Evolutionary conservation across 768 basidiomycete genomes (phyloP).

Genomic region (Agrocybe praecox): DNA sequence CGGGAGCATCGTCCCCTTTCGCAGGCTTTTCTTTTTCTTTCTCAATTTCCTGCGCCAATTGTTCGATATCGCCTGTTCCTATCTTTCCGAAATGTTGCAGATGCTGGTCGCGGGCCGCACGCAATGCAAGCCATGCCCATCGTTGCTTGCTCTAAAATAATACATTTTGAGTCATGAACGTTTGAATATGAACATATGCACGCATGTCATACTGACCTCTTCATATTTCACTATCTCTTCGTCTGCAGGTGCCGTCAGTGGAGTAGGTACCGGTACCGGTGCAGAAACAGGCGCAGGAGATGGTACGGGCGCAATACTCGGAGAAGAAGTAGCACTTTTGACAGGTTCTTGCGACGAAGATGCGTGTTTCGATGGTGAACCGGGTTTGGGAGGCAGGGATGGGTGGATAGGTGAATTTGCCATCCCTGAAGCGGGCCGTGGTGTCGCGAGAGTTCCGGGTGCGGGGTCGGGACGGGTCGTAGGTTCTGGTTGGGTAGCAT

Average conservation of each 20-base stretch:
- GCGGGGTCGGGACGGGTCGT: constrained; percentile 9
- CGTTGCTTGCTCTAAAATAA: constrained; percentile 68
- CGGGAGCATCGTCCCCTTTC: constrained; percentile 38
- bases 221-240: constrained; percentile 56
- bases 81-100: constrained; percentile 83
- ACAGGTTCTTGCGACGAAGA: constrained; percentile 25
- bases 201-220: constrained; percentile 46
- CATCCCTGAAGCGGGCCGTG: constrained; percentile 30
- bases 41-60: constrained; percentile 53
- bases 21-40: constrained; percentile 42
- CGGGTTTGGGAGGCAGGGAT: constrained; percentile 74
- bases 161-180: constrained; percentile 4
- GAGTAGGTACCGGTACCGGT: constrained; percentile 20
- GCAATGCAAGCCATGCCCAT: constrained; percentile 81
- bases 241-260: constrained; percentile 27
- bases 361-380: constrained; percentile 35
- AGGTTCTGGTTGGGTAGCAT: constrained; percentile 7
- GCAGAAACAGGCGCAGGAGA: constrained; percentile 29
- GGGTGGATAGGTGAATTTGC: constrained; percentile 58
- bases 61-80: constrained; percentile 72
- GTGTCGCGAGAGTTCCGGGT: constrained; percentile 19
- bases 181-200: not conserved
- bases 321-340: constrained; percentile 21
- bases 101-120: constrained; percentile 72
- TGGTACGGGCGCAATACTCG: constrained; percentile 25